Conservation (phyloP, 768 basidiomycete genomes). For the Xerocomellus chrysenteron region DNA sequence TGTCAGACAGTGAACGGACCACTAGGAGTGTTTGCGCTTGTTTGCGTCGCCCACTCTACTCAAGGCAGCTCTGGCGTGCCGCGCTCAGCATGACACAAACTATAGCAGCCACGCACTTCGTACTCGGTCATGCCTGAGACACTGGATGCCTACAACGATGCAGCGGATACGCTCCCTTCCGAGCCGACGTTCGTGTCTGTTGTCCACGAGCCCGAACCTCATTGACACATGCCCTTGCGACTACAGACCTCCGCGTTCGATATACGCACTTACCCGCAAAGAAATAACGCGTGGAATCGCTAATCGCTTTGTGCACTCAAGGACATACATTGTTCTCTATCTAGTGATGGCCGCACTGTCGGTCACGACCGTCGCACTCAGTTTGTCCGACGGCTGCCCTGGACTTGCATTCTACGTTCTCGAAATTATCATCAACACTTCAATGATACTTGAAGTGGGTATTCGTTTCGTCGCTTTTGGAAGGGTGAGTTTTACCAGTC, state of each 20-base stretch:
- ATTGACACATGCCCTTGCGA: conserved; percentile 18
- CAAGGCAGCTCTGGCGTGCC: background rate
- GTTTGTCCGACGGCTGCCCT: conserved; percentile 81
- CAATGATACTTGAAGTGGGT: conserved; percentile 93
- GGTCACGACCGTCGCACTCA: conserved; percentile 81
- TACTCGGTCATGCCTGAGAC: conserved; percentile 38
- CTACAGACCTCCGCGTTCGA: conserved; percentile 70
- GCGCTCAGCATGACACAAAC: conserved; percentile 7
- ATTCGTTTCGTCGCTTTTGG: conserved; percentile 94
- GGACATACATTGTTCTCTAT: conserved; percentile 85
- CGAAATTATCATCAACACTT: conserved; percentile 82
- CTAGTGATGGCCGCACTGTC: conserved; percentile 87
- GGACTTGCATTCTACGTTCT: conserved; percentile 85
- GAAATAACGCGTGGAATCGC: conserved; percentile 86
- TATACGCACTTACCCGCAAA: conserved; percentile 78
- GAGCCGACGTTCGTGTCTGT: conserved; percentile 31
- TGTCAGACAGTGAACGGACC: too few relatives aligned
- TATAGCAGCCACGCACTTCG: background rate
- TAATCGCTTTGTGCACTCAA: conserved; percentile 86
- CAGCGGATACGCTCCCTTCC: conserved; percentile 32
- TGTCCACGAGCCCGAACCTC: conserved; percentile 8
- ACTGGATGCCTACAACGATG: conserved; percentile 29
- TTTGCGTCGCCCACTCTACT: conserved; percentile 20
- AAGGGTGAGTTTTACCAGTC: conserved; percentile 53
- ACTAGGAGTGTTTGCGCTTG: conserved; percentile 27